Conservation (phyloP, 768 basidiomycete species). For the Mycena galericulata region DNA sequence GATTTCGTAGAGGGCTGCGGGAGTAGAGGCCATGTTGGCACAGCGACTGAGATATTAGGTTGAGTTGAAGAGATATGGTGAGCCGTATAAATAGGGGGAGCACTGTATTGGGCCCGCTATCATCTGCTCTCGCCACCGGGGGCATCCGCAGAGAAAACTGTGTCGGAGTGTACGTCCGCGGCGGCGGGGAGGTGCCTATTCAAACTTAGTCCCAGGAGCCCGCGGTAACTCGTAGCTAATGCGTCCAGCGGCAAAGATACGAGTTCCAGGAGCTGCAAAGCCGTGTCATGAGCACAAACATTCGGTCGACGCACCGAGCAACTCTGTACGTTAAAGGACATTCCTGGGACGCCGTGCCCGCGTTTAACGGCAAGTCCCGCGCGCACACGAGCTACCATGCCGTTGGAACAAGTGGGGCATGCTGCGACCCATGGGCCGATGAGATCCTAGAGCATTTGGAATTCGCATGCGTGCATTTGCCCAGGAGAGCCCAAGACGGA, state of each 20-base stretch:
- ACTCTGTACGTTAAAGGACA: conserved; percentile 20
- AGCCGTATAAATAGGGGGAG: conserved; percentile 21
- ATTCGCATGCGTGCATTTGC: conserved; percentile 3
- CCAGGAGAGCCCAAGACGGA: neutral
- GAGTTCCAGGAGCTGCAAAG: conserved; percentile 1
- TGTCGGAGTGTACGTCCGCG: conserved; percentile 19
- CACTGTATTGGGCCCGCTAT: conserved; percentile 15
- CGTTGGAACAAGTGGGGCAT: conserved; percentile 8
- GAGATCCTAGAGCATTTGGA: neutral
- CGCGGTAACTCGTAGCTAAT: neutral
- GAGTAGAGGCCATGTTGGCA: neutral
- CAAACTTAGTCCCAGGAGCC: conserved; percentile 3
- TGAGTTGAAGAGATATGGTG: neutral
- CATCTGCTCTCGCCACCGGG: conserved; percentile 26
- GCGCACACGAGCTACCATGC: neutral
- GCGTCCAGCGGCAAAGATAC: neutral
- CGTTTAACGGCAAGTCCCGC: conserved; percentile 20
- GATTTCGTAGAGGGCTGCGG: neutral
- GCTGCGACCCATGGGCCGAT: conserved; percentile 7
- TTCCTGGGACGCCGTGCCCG: conserved; percentile 14
- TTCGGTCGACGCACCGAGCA: neutral
- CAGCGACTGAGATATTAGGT: neutral
- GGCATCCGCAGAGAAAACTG: conserved; percentile 6
- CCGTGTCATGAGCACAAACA: conserved; percentile 5
- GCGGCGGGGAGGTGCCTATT: conserved; percentile 16